These are phyloP conservation scores for Raphanus sativus DNA, from an alignment of 345 rosid genomes.

Conservation along the genomic window DNA sequence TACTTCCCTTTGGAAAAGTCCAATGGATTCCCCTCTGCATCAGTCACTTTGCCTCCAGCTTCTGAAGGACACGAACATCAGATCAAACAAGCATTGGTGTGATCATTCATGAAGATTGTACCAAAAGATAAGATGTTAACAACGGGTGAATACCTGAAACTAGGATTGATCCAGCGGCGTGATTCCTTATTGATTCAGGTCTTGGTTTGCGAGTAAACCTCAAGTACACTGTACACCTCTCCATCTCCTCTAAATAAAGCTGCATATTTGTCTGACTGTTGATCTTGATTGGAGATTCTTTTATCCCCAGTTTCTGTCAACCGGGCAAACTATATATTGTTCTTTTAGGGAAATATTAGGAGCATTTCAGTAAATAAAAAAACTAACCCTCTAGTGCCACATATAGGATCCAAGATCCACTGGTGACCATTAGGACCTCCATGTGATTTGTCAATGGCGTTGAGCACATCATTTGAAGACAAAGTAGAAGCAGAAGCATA, in stretches of 20 bases:
- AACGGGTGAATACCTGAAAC: conserved; percentile 63
- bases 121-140: background rate
- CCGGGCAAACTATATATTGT: too few species aligned
- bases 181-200: conserved; percentile 96
- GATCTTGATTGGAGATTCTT: too few species aligned
- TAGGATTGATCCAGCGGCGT: conserved; percentile 91
- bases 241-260: too few species aligned
- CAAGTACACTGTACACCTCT: conserved; percentile 52
- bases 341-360: background rate
- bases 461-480: conserved; percentile 64
- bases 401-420: conserved; percentile 97
- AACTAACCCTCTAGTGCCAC: conserved; percentile 95
- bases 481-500: conserved; percentile 31
- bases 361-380: background rate
- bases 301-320: too few species aligned
- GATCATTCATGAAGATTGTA: conserved; percentile 8
- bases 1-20: conserved; percentile 80
- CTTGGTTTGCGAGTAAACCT: conserved; percentile 82
- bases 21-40: conserved; percentile 71
- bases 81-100: background rate
- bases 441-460: conserved; percentile 81
- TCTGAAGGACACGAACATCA: conserved; percentile 49
- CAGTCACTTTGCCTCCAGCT: conserved; percentile 75
- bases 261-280: too few species aligned
- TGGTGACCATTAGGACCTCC: conserved; percentile 89